Percentiles rank a stretch among this genome's conserved stretches.
phyloP scores from a whole-genome alignment of 169 alveolate genomes.

The Eimeria praecox region DNA sequence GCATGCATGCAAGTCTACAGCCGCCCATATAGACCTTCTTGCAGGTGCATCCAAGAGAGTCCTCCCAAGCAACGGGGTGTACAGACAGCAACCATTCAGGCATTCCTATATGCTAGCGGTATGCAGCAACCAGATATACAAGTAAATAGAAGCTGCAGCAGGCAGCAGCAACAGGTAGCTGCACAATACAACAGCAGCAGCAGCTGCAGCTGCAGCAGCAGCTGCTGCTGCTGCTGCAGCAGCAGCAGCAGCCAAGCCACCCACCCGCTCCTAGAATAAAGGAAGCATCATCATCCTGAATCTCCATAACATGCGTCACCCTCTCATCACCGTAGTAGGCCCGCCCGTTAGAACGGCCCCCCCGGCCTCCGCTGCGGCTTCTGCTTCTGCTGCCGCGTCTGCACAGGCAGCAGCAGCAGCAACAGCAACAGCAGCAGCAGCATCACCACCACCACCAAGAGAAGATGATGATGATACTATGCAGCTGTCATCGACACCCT shows the following conservation, averaged over 20 bases:
- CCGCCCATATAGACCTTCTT: not conserved
- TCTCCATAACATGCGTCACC: constrained; percentile 72
- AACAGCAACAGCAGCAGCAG: not conserved
- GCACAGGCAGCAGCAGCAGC: constrained; percentile 10
- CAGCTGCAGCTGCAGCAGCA: not conserved
- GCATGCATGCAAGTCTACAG: not conserved
- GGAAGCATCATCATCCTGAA: constrained; percentile 80
- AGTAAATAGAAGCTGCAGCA: not conserved
- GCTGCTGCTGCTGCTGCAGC: not conserved
- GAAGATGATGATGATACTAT: not conserved
- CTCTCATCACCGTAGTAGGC: constrained; percentile 56
- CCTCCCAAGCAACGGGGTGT: not conserved
- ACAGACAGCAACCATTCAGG: too few species aligned
- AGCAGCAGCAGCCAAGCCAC: not conserved
- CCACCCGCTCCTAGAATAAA: constrained; percentile 76
- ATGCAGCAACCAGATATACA: not conserved
- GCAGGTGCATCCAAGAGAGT: not conserved
- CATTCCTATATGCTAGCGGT: not conserved
- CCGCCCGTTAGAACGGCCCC: constrained; percentile 1
- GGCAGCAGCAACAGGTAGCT: not conserved
- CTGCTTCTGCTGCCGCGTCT: constrained; percentile 67
- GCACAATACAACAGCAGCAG: not conserved
- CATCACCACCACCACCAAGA: not conserved
- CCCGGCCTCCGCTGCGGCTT: constrained; percentile 56
- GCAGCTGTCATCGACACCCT: constrained; percentile 26